These are phyloP conservation scores for Theobroma cacao DNA, from an alignment of 345 rosid genomes.

Conservation along the genomic window DNA sequence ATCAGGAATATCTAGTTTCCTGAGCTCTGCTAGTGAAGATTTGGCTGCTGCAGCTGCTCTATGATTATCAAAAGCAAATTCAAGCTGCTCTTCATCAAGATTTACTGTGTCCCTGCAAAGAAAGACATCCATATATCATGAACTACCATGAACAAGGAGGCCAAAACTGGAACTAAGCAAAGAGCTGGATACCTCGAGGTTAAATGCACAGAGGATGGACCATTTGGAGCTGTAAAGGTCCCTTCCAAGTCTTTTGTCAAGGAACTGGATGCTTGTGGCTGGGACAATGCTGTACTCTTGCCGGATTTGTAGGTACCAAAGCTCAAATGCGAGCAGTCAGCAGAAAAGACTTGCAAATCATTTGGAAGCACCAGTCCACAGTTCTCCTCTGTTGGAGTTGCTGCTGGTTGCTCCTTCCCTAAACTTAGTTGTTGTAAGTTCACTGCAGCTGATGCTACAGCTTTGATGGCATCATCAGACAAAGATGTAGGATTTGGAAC, in stretches of 20 bases:
- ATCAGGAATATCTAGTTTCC: constrained; percentile 21
- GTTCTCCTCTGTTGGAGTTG: constrained; percentile 19
- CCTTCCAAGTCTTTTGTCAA: constrained; percentile 17
- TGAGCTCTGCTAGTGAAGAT: constrained; percentile 19
- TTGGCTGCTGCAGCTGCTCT: constrained; percentile 18
- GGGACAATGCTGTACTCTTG: constrained; percentile 10
- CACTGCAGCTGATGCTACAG: constrained; percentile 25
- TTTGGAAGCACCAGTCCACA: constrained; percentile 42
- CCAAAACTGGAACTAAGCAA: not conserved
- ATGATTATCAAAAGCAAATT: constrained; percentile 18
- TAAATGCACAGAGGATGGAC: constrained; percentile 18
- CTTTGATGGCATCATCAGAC: constrained; percentile 9
- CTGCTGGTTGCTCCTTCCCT: constrained; percentile 20
- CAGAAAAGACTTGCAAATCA: constrained; percentile 40
- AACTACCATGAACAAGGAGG: constrained; percentile 3
- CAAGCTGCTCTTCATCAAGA: constrained; percentile 17
- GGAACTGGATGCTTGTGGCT: constrained; percentile 19
- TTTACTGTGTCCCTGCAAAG: constrained; percentile 28
- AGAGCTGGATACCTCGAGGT: constrained; percentile 28
- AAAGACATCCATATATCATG: constrained; percentile 3
- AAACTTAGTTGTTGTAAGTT: constrained; percentile 34
- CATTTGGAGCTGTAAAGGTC: constrained; percentile 17
- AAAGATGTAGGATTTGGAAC: constrained; percentile 18
- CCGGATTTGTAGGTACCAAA: constrained; percentile 51
- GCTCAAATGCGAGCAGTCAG: constrained; percentile 51